Percentiles rank a stretch among this genome's conserved stretches.
These are phyloP conservation scores for Mycosarcoma mackinlayi DNA, from an alignment of 1,284 basidiomycete genomes.

Conservation along the genomic window DNA sequence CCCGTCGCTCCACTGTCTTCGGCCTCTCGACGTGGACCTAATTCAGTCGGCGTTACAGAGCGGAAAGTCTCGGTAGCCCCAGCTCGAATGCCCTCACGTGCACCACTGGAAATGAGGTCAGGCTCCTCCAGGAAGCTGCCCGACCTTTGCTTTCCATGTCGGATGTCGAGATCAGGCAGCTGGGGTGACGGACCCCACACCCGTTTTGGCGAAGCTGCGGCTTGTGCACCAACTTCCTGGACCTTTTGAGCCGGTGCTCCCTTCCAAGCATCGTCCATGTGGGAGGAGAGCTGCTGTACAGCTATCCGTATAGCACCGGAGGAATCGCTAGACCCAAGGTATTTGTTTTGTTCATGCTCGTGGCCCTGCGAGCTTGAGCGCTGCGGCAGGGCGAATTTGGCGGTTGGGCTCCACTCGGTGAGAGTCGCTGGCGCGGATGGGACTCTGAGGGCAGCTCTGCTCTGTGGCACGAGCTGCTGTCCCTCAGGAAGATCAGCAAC, in stretches of 20 bases:
- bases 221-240: slow-evolving; percentile 2
- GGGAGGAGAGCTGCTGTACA: slow-evolving; percentile 46
- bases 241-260: slow-evolving; percentile 26
- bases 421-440: slow-evolving; percentile 36
- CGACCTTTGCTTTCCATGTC: slow-evolving; percentile 34
- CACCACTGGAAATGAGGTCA: slow-evolving; percentile 14
- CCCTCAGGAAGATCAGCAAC: background rate
- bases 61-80: background rate
- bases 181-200: slow-evolving; percentile 53
- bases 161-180: slow-evolving; percentile 46
- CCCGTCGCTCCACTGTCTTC: slow-evolving; percentile 10
- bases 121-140: slow-evolving; percentile 56
- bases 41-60: background rate
- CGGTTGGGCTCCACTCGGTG: slow-evolving; percentile 16
- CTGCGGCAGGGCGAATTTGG: slow-evolving; percentile 28
- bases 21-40: background rate
- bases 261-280: slow-evolving; percentile 56
- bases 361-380: slow-evolving; percentile 45
- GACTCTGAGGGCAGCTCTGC: slow-evolving; percentile 20
- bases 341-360: slow-evolving; percentile 28
- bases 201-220: slow-evolving; percentile 13
- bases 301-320: slow-evolving; percentile 40
- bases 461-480: slow-evolving; percentile 14
- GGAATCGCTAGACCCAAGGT: slow-evolving; percentile 27
- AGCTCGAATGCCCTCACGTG: background rate